Evolutionary conservation across 495 filamentous ascomycete genomes (phyloP), one percentile per base, ranked within the genome.

Genomic region (Neurospora sp.): DNA sequence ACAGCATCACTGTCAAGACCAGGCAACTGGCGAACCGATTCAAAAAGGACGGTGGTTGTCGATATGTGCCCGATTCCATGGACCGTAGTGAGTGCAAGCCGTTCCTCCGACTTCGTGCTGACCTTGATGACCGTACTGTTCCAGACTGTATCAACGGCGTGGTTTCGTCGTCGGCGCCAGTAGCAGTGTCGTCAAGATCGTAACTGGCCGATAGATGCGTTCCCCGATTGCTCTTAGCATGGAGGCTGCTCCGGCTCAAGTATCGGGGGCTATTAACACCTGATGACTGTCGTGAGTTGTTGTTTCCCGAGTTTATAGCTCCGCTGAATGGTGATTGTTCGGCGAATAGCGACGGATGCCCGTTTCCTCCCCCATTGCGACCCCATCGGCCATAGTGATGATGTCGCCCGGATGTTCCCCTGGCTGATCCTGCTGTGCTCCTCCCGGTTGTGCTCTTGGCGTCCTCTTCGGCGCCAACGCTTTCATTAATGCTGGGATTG

Each of bases 121-220:
- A 84, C 16, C 92, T 88, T 10, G 86, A 80, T 20, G 90, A 90
- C 4, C 90, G 88, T 12, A 84, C 73, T 23, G 81, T 80, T 6
- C 80, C 81, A 20, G 78, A 77, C 40, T 78, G 70, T 7, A 98
- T 88, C 69, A 99, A 85, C 1, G 96, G 95, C 3, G 93, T 94
- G 40, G 91, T 89, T 81, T 99, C 96, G 79, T 98, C 95, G 78
- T 97, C 95, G 35, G 92, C 94, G 20, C 92, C 92, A 7, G 79
- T 80, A 10, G 83, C 82, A 3, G 84, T 84, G 71, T 87, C 86
- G 72, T 87, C 86, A 41, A 88, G 76, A 72, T 88, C 86, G 72
- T 91, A 91, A 27, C 82, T 80, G 3, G 80, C 79, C 16, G 85
- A 78, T 20, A 83, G 69, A 72, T 78, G 72, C 16, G 76, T 70